A percentile compares a stretch with the other conserved stretches of the same genome.
Evolutionary conservation across 2,329 filamentous ascomycete species (phyloP).

Genomic region (Metarhizium guizhouense): DNA sequence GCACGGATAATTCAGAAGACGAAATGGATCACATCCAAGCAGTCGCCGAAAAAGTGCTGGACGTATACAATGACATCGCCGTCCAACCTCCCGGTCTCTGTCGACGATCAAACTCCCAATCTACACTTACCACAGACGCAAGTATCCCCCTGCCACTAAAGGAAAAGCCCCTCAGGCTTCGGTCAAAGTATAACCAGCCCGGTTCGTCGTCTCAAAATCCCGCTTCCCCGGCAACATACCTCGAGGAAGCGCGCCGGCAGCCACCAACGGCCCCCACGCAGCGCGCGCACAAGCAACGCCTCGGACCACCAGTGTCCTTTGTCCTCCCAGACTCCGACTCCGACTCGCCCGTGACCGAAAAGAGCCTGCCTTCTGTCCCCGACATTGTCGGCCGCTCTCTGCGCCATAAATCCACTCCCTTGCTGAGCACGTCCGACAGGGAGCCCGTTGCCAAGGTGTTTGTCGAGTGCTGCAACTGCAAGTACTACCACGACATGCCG

Average conservation of each 20-base stretch:
- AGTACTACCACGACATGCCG: constrained; percentile 58
- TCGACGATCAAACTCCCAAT: constrained; percentile 10
- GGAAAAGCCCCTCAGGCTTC: constrained; percentile 26
- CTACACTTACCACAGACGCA: constrained; percentile 5
- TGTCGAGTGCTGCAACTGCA: constrained; percentile 56
- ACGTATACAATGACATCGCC: constrained; percentile 11
- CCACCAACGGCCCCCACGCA: constrained; percentile 7
- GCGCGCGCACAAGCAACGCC: constrained; percentile 8
- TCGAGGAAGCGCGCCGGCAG: constrained; percentile 13
- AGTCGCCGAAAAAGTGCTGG: constrained; percentile 11
- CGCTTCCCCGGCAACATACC: constrained; percentile 10
- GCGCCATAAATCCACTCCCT: constrained; percentile 6
- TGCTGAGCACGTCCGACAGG: constrained; percentile 9
- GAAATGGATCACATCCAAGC: constrained; percentile 9
- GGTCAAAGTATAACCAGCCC: constrained; percentile 10
- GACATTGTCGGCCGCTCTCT: constrained; percentile 1
- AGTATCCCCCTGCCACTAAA: constrained; percentile 27
- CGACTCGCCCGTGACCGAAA: neutral
- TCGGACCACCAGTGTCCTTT: constrained; percentile 14
- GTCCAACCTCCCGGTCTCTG: constrained; percentile 7
- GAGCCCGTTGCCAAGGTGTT: constrained; percentile 52
- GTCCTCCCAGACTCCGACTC: constrained; percentile 2
- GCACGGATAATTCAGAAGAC: constrained; percentile 5
- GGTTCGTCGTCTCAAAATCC: neutral
- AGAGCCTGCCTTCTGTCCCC: neutral